A percentile compares a stretch with the other conserved stretches of the same genome.
phyloP scores from a whole-genome alignment of 2,329 filamentous ascomycete species.

The Trichophyton schoenleinii region DNA sequence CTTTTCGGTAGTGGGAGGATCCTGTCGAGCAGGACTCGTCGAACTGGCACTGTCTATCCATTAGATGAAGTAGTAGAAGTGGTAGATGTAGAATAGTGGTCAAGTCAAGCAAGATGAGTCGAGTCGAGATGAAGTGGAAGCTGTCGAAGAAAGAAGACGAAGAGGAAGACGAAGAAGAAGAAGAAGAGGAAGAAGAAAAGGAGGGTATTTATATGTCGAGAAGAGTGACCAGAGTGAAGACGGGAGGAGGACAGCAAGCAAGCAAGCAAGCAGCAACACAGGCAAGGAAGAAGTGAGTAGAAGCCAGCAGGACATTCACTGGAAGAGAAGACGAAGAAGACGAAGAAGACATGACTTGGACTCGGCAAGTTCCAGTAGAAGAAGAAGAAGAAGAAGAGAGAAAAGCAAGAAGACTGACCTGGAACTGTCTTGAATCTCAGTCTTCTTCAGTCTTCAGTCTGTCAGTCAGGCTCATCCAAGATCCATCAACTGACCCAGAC shows the following conservation, averaged over 20 bases:
- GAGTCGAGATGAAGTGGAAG: neutral
- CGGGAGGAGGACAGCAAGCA: too few relatives aligned
- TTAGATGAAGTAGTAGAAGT: neutral
- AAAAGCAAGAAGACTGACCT: neutral
- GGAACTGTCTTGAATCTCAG: neutral
- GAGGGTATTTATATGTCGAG: neutral
- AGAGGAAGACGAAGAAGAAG: neutral
- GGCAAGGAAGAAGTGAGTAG: too few relatives aligned
- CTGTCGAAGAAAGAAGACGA: neutral
- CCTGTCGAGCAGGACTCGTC: constrained; percentile 17
- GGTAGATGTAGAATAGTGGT: neutral
- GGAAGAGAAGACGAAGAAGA: too few relatives aligned
- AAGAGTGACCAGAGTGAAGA: too few relatives aligned
- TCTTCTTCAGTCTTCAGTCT: neutral
- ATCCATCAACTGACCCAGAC: too few relatives aligned
- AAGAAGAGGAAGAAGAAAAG: neutral
- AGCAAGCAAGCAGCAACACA: too few relatives aligned
- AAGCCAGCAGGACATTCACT: too few relatives aligned
- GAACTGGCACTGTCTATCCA: constrained; percentile 12
- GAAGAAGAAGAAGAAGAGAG: neutral
- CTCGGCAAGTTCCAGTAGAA: too few relatives aligned
- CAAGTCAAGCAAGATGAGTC: neutral
- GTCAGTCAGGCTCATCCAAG: too few relatives aligned
- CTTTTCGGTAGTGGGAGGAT: constrained; percentile 50
- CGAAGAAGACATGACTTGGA: too few relatives aligned